These are phyloP conservation scores for Xylaria longipes DNA, from an alignment of 495 filamentous ascomycete species.

Conservation along the genomic window DNA sequence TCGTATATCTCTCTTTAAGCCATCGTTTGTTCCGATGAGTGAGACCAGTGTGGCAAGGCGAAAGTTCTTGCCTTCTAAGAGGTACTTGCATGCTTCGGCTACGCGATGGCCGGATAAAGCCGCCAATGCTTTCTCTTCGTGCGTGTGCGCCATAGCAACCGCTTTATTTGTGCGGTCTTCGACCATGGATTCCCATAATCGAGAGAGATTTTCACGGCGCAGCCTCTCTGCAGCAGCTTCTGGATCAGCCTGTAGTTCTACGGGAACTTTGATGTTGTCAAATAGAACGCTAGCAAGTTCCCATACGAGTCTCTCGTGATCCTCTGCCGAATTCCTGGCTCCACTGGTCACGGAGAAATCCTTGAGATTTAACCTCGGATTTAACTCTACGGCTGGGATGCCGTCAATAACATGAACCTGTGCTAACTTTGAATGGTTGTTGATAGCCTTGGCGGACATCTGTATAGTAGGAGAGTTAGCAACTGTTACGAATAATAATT, in stretches of 20 bases:
- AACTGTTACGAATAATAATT: constrained; percentile 12
- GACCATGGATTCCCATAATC: constrained; percentile 71
- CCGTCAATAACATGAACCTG: constrained; percentile 38
- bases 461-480: constrained; percentile 22
- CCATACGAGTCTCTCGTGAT: constrained; percentile 73
- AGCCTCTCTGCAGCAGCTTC: constrained; percentile 40
- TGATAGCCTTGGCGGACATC: constrained; percentile 39
- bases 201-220: constrained; percentile 61
- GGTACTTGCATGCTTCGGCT: constrained; percentile 77
- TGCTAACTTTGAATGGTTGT: constrained; percentile 33
- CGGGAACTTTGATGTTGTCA: constrained; percentile 66
- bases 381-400: constrained; percentile 56
- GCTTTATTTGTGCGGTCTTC: constrained; percentile 58
- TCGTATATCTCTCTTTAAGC: constrained; percentile 69
- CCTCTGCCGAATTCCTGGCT: constrained; percentile 36
- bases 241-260: constrained; percentile 53
- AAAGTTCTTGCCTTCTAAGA: constrained; percentile 75
- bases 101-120: constrained; percentile 78
- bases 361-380: constrained; percentile 34
- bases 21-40: constrained; percentile 73
- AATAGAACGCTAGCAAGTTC: constrained; percentile 85
- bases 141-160: constrained; percentile 55
- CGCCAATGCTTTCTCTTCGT: constrained; percentile 84
- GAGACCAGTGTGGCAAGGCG: constrained; percentile 84
- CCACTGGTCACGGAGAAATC: constrained; percentile 35